A percentile compares a stretch with the other conserved stretches of the same genome.
Evolutionary conservation across 2,329 filamentous ascomycete species (phyloP).

Genomic region (Colletotrichum ledebouriae): DNA sequence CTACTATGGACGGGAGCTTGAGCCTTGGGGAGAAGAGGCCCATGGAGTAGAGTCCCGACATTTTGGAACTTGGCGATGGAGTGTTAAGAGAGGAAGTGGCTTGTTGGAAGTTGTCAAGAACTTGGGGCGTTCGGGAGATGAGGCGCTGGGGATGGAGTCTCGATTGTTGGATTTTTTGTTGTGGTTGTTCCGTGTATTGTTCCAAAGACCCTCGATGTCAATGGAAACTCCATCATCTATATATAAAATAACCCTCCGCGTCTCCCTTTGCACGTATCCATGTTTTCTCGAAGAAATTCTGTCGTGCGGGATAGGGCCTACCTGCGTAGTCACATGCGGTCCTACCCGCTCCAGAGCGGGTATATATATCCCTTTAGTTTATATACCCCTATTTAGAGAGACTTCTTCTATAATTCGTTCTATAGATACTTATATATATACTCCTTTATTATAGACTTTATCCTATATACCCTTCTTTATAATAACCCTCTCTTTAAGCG

Average conservation of each 20-base stretch:
- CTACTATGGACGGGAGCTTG: conserved; percentile 40
- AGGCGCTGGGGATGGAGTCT: background rate
- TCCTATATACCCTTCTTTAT: too few relatives aligned
- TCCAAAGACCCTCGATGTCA: background rate
- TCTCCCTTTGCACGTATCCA: conserved; percentile 10
- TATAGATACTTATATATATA: too few relatives aligned
- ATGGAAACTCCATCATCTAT: conserved; percentile 6
- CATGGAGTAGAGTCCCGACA: conserved; percentile 1
- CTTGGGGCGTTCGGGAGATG: background rate
- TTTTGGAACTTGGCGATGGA: background rate
- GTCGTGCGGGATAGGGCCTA: too few relatives aligned
- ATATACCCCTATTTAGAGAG: too few relatives aligned
- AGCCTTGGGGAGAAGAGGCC: conserved; percentile 22
- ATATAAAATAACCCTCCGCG: conserved; percentile 4
- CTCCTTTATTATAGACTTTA: too few relatives aligned
- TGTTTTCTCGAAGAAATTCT: background rate
- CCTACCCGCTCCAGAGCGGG: too few relatives aligned
- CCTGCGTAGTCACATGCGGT: too few relatives aligned
- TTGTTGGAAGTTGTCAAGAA: background rate
- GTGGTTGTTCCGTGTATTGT: background rate
- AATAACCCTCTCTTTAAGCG: too few relatives aligned
- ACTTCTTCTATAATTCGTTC: too few relatives aligned
- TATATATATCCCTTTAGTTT: too few relatives aligned
- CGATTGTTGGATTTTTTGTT: background rate
- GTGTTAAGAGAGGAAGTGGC: too few relatives aligned